These are phyloP conservation scores for Trichoderma gracile DNA, from an alignment of 2,329 filamentous ascomycete genomes.

Conservation along the genomic window DNA sequence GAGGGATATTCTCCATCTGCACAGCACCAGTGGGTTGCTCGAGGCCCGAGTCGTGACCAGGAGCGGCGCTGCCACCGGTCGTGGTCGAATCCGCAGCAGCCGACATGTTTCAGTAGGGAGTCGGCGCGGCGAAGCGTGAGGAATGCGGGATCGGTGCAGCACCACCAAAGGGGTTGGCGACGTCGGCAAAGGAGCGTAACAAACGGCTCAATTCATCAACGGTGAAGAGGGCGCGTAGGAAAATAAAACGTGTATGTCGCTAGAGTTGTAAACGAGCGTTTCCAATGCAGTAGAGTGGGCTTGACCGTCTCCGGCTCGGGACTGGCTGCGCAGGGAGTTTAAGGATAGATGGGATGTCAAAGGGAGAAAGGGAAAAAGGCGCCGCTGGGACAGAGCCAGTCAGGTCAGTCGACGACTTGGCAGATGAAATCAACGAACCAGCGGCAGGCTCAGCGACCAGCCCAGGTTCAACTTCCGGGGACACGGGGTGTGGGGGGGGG, in stretches of 20 bases:
- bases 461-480: conserved; percentile 25
- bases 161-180: conserved; percentile 31
- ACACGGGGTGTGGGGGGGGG: conserved; percentile 26
- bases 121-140: conserved; percentile 27
- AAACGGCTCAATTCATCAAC: conserved; percentile 23
- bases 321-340: conserved; percentile 9
- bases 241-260: neutral
- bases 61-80: conserved; percentile 36
- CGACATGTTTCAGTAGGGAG: conserved; percentile 34
- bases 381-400: conserved; percentile 9
- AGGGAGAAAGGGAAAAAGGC: conserved; percentile 19
- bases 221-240: conserved; percentile 1
- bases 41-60: conserved; percentile 36
- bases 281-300: conserved; percentile 14
- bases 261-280: conserved; percentile 18
- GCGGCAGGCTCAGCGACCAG: conserved; percentile 23
- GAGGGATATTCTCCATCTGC: conserved; percentile 40
- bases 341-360: conserved; percentile 18
- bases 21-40: conserved; percentile 43
- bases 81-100: conserved; percentile 39
- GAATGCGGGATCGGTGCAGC: conserved; percentile 31
- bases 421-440: conserved; percentile 22
- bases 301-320: conserved; percentile 7
- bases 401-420: conserved; percentile 21
- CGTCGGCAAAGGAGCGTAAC: conserved; percentile 12